These are phyloP conservation scores for Hymenoscyphus occultus DNA, from an alignment of 2,329 filamentous ascomycete species.

Conservation along the genomic window DNA sequence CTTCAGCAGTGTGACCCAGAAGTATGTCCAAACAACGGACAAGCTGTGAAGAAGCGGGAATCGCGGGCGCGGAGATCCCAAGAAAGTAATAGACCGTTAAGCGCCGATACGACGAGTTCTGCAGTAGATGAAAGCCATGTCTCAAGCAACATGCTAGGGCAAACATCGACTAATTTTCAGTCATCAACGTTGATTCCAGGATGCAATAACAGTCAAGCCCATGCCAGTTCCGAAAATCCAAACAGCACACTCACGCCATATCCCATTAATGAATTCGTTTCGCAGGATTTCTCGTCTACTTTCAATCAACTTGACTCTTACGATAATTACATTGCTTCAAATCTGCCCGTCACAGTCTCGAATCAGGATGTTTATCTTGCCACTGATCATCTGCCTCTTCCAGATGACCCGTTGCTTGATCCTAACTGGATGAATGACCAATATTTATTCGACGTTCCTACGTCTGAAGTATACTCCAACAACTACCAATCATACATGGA, in stretches of 20 bases:
- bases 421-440: not conserved
- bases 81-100: not conserved
- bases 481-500: not conserved
- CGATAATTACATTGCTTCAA: not conserved
- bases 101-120: not conserved
- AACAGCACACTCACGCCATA: not conserved
- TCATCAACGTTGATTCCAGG: constrained; percentile 1
- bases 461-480: not conserved
- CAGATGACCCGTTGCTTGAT: not conserved
- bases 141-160: not conserved
- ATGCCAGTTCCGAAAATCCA: not conserved
- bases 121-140: not conserved
- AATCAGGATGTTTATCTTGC: not conserved
- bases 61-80: constrained; percentile 1
- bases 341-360: not conserved
- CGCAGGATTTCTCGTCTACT: not conserved
- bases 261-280: not conserved
- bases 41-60: not conserved
- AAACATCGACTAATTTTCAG: not conserved
- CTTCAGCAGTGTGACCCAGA: constrained; percentile 7
- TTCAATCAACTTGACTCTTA: not conserved
- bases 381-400: not conserved
- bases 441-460: not conserved
- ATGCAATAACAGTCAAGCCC: not conserved
- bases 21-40: constrained; percentile 60